Evolutionary conservation across 257 asterid species (phyloP), one percentile per base, ranked within the genome.

Genomic region (Fraxinus excelsior): DNA sequence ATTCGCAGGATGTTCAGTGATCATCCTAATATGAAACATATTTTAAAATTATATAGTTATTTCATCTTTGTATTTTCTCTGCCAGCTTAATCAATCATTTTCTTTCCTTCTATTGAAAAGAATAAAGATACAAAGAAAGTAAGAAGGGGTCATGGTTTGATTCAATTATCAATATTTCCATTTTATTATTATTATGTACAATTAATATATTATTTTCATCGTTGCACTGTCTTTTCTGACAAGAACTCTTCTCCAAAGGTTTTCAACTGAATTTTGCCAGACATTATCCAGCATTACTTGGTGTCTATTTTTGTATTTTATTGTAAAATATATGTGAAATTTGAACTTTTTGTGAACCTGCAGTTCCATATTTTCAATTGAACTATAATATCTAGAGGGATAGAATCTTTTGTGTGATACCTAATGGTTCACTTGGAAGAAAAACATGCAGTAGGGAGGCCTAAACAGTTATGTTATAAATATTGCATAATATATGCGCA

Each of bases 21-120:
- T 44, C 70, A 60, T 60, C 67, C 5, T 62, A 60, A 8, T 74
- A 78, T 29, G 35, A 34, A 76, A 58, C 68, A 19, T 46, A 42
- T 65, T 67, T 72, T 67, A 38, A 49, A 35, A 35, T 35, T 21
- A 8, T 35, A 40, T 65, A 28, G 68, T 74, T 23, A 3, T 31
- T 66, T 25, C 25, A 25, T 60, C 13, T 35, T 69, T 26, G 3
- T 12, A 9, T 58, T 26, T 46, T 26, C 73, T 75, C 12, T 35
- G 26, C 66, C 40, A 58, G 28, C 31, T 58, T 16, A 58, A 58
- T 21, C 29, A 58, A 58, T 21, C 66, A 58, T n/a, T 35, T 58
- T 58, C 19, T 16, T 40, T 10, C 62, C 21, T 51, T n/a, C 21
- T n/a, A 7, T 51, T 51, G 21, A 14, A 18, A 51, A 51, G 23